Percentiles rank a stretch among this genome's conserved stretches.
Evolutionary conservation across 371 early-diverging fungal genomes (phyloP).

Genomic region (Lichtheimia corymbifera): DNA sequence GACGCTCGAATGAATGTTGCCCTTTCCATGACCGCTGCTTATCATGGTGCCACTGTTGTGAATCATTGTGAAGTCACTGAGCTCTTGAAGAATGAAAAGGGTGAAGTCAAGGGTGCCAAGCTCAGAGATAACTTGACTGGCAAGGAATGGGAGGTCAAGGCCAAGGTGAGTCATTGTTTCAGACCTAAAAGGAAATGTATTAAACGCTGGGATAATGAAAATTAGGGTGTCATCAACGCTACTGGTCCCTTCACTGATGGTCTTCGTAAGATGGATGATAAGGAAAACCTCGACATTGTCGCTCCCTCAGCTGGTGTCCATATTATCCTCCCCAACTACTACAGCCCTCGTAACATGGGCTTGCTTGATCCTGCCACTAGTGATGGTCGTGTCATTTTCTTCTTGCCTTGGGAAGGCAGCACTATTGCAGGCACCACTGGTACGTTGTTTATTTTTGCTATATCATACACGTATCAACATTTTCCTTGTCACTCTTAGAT

Average conservation of each 20-base stretch:
- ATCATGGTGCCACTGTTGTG: slow-evolving; percentile 92
- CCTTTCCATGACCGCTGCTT: slow-evolving; percentile 91
- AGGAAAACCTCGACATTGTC: slow-evolving; percentile 79
- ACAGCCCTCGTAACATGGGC: slow-evolving; percentile 95
- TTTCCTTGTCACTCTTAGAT: slow-evolving; percentile 50
- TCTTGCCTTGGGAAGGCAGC: slow-evolving; percentile 98
- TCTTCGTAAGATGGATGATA: slow-evolving; percentile 88
- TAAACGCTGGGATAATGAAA: background rate
- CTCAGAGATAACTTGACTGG: slow-evolving; percentile 89
- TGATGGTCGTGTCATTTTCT: slow-evolving; percentile 98
- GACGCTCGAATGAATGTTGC: slow-evolving; percentile 98
- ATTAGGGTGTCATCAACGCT: slow-evolving; percentile 84
- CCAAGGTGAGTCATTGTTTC: slow-evolving; percentile 59
- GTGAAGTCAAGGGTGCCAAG: slow-evolving; percentile 77
- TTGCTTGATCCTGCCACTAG: slow-evolving; percentile 96
- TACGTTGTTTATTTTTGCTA: slow-evolving; percentile 14
- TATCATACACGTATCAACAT: background rate
- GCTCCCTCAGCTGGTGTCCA: slow-evolving; percentile 97
- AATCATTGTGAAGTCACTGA: slow-evolving; percentile 94
- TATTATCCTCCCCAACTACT: slow-evolving; percentile 94
- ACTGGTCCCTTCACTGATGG: slow-evolving; percentile 79
- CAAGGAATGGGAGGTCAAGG: slow-evolving; percentile 83
- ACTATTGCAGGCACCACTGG: slow-evolving; percentile 98
- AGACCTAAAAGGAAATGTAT: background rate
- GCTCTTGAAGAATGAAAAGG: slow-evolving; percentile 76